Base-by-base conservation (phyloP, 2,329 filamentous ascomycete species). In the Fusarium drepaniforme region DNA sequence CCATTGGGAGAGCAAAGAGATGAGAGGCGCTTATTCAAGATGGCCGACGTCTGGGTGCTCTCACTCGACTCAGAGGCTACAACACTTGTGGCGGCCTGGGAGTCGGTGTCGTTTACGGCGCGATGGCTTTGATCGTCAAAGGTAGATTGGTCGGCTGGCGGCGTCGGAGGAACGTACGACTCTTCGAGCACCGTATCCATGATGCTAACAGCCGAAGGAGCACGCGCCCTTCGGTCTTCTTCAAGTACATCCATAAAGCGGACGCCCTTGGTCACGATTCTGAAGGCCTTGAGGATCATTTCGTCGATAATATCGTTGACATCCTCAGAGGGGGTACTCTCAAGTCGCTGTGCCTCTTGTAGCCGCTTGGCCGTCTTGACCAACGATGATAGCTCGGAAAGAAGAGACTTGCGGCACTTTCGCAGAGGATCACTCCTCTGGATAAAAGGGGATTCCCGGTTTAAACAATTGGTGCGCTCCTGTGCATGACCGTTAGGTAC, bases 281-380 rank as follows among this genome's bases (percentile, higher is more conserved):
- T 95, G 86, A 98, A 98, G 0, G 96, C 96, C 82, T 96, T 97
- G 64, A 97, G 86, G 28, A 98, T 93, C 90, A 98, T 95, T 81
- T 98, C 94, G 80, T 98, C 96, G 67, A 98, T 90, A 67, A 96
- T 90, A 77, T 93, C 91, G 78, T 94, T 94, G 15, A 93, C 87
- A 56, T 91, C 88, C 35, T 92, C 89, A 0, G 84, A 81, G 0
- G 88, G 85, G 16, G 85, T 83, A 0, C 84, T 75, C 49, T 83
- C 75, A 5, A 87, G 86, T 69, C 86, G 88, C 68, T 94, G 91
- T 73, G 90, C 88, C 78, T 96, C 94, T 82, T 96, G 95, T 74
- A 99, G 86, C 59, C 90, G 90, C 84, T 98, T 98, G 21, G 94
- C 94, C 2, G 93, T 93, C 83, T 97, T 97, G 8, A 98, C 96